phyloP scores from a whole-genome alignment of 2,329 filamentous ascomycete species.

The Fusarium compactum region DNA sequence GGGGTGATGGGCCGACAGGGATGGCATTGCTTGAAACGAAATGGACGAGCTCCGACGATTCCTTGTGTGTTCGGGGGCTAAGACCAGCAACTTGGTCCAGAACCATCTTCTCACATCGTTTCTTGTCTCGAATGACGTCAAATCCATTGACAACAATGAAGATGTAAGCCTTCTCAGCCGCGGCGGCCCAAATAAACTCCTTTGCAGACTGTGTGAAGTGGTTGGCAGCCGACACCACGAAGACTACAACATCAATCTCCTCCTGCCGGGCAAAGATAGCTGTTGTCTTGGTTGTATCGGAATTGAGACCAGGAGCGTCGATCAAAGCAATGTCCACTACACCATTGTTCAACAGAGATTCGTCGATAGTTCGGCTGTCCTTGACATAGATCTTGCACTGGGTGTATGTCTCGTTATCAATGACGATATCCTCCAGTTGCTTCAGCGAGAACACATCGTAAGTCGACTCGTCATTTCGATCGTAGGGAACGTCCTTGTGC shows the following conservation, averaged over 20 bases:
- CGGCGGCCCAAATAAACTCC: conserved; percentile 96
- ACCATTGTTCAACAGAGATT: conserved; percentile 95
- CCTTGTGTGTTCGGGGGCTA: conserved; percentile 94
- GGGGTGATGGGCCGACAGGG: conserved; percentile 73
- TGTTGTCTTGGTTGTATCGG: conserved; percentile 95
- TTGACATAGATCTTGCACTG: conserved; percentile 98
- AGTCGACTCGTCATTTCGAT: conserved; percentile 91
- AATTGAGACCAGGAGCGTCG: conserved; percentile 94
- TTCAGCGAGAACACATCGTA: conserved; percentile 86
- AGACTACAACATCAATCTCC: conserved; percentile 98
- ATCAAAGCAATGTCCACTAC: conserved; percentile 98
- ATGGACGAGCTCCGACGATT: conserved; percentile 91
- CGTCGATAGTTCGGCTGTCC: conserved; percentile 88
- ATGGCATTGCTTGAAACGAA: conserved; percentile 98
- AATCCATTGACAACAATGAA: conserved; percentile 99
- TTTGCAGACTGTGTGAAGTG: conserved; percentile 98
- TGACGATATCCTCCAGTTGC: conserved; percentile 88
- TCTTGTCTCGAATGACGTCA: conserved; percentile 92
- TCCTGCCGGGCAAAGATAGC: conserved; percentile 97
- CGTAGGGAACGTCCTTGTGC: conserved; percentile 82
- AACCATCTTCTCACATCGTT: conserved; percentile 91
- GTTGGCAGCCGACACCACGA: conserved; percentile 96
- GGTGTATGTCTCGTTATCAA: conserved; percentile 87
- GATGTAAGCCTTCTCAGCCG: conserved; percentile 96
- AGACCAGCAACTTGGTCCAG: conserved; percentile 87